phyloP scores from a whole-genome alignment of 352 stramenopile species.

The Pythium plurisporium region DNA sequence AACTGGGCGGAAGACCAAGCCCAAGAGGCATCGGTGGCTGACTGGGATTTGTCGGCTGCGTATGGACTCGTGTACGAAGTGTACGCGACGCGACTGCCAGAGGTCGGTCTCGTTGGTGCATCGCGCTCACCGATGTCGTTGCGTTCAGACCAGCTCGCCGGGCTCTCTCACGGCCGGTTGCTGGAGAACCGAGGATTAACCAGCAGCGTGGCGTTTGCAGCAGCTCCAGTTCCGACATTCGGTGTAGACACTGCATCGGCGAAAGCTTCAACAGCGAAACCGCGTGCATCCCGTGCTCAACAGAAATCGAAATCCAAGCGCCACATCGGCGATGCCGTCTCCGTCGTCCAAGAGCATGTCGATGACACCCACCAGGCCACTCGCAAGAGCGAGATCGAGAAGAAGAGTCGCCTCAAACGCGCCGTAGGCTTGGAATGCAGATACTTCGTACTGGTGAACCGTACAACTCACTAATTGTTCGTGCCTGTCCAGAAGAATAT shows the following conservation, averaged over 20 bases:
- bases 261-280: too few relatives aligned
- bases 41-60: background rate
- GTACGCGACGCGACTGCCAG: background rate
- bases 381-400: slow-evolving; percentile 20
- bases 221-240: too few relatives aligned
- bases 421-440: too few relatives aligned
- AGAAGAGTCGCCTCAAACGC: slow-evolving; percentile 12
- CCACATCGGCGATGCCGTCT: background rate
- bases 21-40: background rate
- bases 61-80: background rate
- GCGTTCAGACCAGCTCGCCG: too few relatives aligned
- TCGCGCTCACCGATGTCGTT: background rate
- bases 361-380: slow-evolving; percentile 5
- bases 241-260: too few relatives aligned
- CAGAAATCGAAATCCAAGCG: too few relatives aligned
- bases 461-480: too few relatives aligned
- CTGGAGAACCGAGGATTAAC: too few relatives aligned
- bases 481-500: slow-evolving; percentile 18
- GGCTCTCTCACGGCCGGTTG: too few relatives aligned
- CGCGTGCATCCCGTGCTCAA: too few relatives aligned
- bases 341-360: background rate
- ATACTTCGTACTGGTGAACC: too few relatives aligned
- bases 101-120: background rate
- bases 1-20: background rate
- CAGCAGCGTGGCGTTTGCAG: too few relatives aligned